phyloP scores from a whole-genome alignment of 2,329 filamentous ascomycete species.

The Dendrostoma leiphaemia region DNA sequence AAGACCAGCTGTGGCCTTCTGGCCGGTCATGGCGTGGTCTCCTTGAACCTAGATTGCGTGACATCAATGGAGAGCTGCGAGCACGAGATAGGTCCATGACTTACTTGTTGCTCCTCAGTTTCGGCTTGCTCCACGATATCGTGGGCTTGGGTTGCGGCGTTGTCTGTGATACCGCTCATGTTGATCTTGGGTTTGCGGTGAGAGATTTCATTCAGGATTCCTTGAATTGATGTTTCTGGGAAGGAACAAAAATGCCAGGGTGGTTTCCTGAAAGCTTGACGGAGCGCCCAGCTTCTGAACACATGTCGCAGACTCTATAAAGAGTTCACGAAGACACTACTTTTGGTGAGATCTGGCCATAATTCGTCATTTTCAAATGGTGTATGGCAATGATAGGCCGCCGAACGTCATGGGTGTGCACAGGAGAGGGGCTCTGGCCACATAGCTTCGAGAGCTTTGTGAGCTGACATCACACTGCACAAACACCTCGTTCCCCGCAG shows the following conservation, averaged over 20 bases:
- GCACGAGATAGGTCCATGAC: background rate
- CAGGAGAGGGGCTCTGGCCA: constrained; percentile 11
- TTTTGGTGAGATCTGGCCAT: background rate
- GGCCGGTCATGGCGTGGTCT: constrained; percentile 8
- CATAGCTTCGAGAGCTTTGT: constrained; percentile 2
- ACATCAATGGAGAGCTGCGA: constrained; percentile 1
- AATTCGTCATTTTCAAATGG: constrained; percentile 9
- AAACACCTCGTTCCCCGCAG: constrained; percentile 7
- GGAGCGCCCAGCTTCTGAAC: too few species aligned
- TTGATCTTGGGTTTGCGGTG: background rate
- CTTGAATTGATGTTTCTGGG: background rate
- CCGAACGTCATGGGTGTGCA: constrained; percentile 8
- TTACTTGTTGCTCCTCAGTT: constrained; percentile 11
- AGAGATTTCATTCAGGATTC: too few species aligned
- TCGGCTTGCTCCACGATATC: constrained; percentile 16
- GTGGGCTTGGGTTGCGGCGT: constrained; percentile 12
- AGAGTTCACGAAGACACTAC: background rate
- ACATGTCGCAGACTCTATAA: background rate
- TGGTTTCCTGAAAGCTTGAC: background rate
- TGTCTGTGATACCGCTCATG: constrained; percentile 15
- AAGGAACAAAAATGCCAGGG: background rate
- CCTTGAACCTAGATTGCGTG: constrained; percentile 8
- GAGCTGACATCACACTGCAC: constrained; percentile 4
- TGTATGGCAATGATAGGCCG: constrained; percentile 7
- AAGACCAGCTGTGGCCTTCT: background rate